These are phyloP conservation scores for Paulownia fortunei DNA, from an alignment of 257 asterid species.

Conservation along the genomic window DNA sequence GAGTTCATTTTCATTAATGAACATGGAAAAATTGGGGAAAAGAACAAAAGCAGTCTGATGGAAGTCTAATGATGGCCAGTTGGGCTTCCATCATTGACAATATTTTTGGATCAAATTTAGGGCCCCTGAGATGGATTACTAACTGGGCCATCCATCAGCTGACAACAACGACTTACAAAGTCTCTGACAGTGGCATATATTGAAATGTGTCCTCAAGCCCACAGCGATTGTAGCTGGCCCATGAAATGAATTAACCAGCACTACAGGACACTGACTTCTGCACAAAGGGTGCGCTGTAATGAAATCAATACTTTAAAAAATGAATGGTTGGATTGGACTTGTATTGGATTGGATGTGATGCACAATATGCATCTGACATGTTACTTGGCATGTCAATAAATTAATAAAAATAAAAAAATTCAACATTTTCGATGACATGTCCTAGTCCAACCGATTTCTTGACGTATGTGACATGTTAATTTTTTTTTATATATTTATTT, in stretches of 20 bases:
- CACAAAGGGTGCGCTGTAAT: neutral
- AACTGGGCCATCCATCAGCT: neutral
- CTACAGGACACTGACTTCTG: neutral
- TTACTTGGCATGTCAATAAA: no score
- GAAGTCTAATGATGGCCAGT: neutral
- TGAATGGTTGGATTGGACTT: no score
- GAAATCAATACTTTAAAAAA: no score
- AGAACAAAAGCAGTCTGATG: neutral
- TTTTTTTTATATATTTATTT: no score
- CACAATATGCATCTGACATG: no score
- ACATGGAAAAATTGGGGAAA: neutral
- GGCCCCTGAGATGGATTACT: neutral
- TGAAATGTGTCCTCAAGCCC: slow-evolving; percentile 10
- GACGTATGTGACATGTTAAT: no score
- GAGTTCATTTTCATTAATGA: neutral
- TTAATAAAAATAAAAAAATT: no score
- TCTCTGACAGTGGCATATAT: neutral
- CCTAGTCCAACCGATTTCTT: no score
- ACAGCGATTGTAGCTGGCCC: neutral
- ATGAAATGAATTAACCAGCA: neutral
- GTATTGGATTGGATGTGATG: no score
- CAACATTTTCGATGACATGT: no score
- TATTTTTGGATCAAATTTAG: neutral
- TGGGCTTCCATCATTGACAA: neutral
- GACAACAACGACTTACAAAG: no score